A percentile compares a stretch with the other conserved stretches of the same genome.
Evolutionary conservation across 2,329 filamentous ascomycete species (phyloP).

Genomic region (Nothophaeocryptopus gaeumannii): DNA sequence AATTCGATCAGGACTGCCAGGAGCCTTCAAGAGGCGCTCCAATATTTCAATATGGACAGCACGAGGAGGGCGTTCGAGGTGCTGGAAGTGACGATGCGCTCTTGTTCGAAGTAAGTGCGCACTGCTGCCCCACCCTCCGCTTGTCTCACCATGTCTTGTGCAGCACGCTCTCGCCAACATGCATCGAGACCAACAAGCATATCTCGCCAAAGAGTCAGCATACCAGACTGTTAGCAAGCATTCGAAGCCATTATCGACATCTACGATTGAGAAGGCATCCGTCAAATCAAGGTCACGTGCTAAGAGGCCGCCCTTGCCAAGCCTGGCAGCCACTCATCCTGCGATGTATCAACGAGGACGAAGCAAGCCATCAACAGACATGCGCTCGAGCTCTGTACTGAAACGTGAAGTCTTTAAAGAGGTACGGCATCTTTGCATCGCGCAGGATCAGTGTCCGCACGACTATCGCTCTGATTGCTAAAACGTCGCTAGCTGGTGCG

Average conservation of each 20-base stretch:
- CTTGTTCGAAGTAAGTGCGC: conserved; percentile 17
- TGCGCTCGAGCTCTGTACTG: neutral
- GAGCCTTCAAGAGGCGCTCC: neutral
- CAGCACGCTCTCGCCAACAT: conserved; percentile 17
- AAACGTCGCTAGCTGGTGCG: neutral
- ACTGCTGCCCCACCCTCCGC: conserved; percentile 4
- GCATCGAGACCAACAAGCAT: conserved; percentile 11
- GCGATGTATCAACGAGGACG: conserved; percentile 10
- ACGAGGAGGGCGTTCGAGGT: neutral
- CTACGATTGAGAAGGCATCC: neutral
- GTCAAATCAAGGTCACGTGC: conserved; percentile 10
- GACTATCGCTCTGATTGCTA: neutral
- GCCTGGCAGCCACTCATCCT: conserved; percentile 15
- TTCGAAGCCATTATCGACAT: conserved; percentile 2
- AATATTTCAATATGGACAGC: neutral
- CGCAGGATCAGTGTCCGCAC: neutral
- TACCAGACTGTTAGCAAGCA: neutral
- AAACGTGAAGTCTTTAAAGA: neutral
- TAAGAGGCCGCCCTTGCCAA: conserved; percentile 2
- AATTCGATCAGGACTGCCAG: neutral
- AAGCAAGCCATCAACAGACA: neutral
- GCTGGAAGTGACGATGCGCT: neutral
- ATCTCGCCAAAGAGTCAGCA: conserved; percentile 1
- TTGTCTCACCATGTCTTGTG: conserved; percentile 14
- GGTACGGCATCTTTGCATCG: neutral